These are phyloP conservation scores for Penicillium robsamsonii DNA, from an alignment of 495 filamentous ascomycete species.

Conservation along the genomic window DNA sequence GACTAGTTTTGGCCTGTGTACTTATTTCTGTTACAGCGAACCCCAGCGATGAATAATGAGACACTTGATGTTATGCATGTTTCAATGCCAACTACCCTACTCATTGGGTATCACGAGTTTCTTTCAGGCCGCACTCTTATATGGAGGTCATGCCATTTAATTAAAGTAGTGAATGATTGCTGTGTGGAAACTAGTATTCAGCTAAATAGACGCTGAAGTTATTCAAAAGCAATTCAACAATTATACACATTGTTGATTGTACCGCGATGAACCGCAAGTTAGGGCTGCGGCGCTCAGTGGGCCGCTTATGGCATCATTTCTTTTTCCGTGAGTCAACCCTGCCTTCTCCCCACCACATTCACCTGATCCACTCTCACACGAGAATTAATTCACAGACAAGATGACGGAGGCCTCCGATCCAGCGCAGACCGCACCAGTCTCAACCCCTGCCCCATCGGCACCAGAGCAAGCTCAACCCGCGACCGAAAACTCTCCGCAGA, in stretches of 20 bases:
- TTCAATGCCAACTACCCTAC: constrained; percentile 12
- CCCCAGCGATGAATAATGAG: constrained; percentile 30
- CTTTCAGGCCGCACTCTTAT: constrained; percentile 3
- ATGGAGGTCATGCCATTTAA: neutral
- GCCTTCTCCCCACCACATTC: constrained; percentile 30
- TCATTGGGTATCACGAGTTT: constrained; percentile 9
- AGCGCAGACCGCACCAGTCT: constrained; percentile 18
- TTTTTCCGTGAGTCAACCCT: constrained; percentile 41
- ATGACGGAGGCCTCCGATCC: constrained; percentile 34
- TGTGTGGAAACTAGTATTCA: neutral
- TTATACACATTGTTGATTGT: neutral
- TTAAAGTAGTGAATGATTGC: neutral
- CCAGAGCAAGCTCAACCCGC: constrained; percentile 18
- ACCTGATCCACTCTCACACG: constrained; percentile 17
- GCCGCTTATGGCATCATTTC: constrained; percentile 43
- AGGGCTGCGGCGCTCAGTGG: constrained; percentile 27
- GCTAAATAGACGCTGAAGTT: neutral
- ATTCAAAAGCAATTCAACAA: neutral
- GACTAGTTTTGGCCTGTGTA: constrained; percentile 16
- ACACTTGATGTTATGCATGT: constrained; percentile 23
- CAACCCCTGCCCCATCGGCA: constrained; percentile 10
- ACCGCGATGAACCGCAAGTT: constrained; percentile 15
- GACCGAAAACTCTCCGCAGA: constrained; percentile 24
- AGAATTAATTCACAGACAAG: constrained; percentile 24
- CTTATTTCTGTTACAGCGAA: constrained; percentile 29